phyloP scores from a whole-genome alignment of 2,329 filamentous ascomycete genomes.

The Fusarium tjaetaba region DNA sequence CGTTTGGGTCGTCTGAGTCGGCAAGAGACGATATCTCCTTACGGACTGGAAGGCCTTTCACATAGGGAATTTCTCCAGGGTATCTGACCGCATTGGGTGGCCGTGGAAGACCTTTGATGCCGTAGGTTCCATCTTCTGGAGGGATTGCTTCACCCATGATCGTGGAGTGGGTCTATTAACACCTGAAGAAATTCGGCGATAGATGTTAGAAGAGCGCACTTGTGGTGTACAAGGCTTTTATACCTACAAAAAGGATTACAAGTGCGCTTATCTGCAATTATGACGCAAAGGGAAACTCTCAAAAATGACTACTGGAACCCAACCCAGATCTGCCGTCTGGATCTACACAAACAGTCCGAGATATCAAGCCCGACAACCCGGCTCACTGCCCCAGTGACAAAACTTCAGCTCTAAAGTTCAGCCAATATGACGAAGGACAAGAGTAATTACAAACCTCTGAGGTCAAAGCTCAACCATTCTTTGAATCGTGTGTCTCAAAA shows the following conservation, averaged over 20 bases:
- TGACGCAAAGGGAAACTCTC: not conserved
- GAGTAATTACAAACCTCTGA: not conserved
- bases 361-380: not conserved
- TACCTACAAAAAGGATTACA: not conserved
- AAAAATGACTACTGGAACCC: too few species aligned
- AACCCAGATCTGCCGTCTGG: too few species aligned
- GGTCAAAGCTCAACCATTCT: not conserved
- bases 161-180: fast-evolving
- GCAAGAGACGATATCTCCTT: not conserved
- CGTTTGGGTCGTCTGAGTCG: not conserved
- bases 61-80: not conserved
- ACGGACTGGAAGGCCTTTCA: not conserved
- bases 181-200: fast-evolving
- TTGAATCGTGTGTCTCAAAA: not conserved
- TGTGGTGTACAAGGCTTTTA: fast-evolving
- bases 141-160: not conserved
- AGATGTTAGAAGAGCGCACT: fast-evolving
- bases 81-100: not conserved
- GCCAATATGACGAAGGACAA: not conserved
- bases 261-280: not conserved
- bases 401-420: not conserved
- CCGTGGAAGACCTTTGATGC: slow-evolving; percentile 11
- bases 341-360: fast-evolving
- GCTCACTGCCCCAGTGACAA: not conserved
- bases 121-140: not conserved